Percentiles rank a stretch among this genome's conserved stretches.
phyloP scores from a whole-genome alignment of 1,284 basidiomycete genomes.

The Trametes pubescens region DNA sequence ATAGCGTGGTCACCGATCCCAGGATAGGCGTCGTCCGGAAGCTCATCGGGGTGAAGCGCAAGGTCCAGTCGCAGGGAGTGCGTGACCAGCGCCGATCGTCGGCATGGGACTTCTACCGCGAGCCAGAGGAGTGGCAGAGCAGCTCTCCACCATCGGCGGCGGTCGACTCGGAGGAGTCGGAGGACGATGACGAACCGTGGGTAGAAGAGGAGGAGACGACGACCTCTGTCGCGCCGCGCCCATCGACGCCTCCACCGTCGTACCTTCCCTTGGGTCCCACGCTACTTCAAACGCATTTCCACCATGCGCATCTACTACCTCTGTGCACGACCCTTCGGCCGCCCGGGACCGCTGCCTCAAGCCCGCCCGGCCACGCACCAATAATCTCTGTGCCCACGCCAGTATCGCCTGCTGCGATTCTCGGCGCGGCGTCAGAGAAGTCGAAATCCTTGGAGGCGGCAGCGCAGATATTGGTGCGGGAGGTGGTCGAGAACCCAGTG shows the following conservation, averaged over 20 bases:
- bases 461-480: constrained; percentile 63
- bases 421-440: constrained; percentile 67
- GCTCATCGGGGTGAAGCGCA: constrained; percentile 72
- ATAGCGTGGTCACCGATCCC: constrained; percentile 70
- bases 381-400: constrained; percentile 74
- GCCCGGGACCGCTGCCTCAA: constrained; percentile 57
- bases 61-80: constrained; percentile 45
- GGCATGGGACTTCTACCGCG: constrained; percentile 46
- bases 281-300: constrained; percentile 70
- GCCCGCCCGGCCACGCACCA: constrained; percentile 50
- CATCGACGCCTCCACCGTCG: constrained; percentile 70
- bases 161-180: constrained; percentile 45
- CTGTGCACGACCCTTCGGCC: constrained; percentile 64
- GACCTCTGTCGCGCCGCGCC: constrained; percentile 53
- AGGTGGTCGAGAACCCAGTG: constrained; percentile 71
- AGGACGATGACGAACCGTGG: constrained; percentile 49
- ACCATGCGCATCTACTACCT: constrained; percentile 65
- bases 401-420: constrained; percentile 74
- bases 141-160: constrained; percentile 38
- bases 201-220: constrained; percentile 47
- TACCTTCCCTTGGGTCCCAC: constrained; percentile 75
- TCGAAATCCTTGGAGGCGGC: constrained; percentile 71
- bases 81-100: constrained; percentile 44
- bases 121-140: constrained; percentile 56
- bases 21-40: constrained; percentile 68